phyloP scores from a whole-genome alignment of 768 basidiomycete species.

The Boletus subcaerulescens region DNA sequence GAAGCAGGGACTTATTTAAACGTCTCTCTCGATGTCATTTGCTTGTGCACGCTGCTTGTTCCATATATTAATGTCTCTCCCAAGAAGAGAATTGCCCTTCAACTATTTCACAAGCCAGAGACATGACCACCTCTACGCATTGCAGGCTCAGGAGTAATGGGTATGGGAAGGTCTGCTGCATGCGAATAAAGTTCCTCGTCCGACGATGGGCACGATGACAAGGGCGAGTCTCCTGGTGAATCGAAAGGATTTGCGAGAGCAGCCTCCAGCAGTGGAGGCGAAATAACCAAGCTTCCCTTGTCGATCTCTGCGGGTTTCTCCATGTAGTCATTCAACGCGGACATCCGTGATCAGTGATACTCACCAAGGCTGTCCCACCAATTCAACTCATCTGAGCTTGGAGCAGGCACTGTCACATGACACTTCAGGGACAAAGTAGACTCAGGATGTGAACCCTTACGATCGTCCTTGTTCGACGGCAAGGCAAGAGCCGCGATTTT shows the following conservation, averaged over 20 bases:
- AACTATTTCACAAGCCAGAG: constrained; percentile 11
- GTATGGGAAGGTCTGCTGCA: constrained; percentile 66
- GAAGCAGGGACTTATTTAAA: constrained; percentile 86
- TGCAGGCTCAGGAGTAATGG: constrained; percentile 47
- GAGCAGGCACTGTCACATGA: constrained; percentile 65
- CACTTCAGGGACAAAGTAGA: constrained; percentile 3
- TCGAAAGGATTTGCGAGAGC: constrained; percentile 68
- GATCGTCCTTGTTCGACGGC: constrained; percentile 35
- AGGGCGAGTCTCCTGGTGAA: constrained; percentile 58
- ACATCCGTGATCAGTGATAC: constrained; percentile 1
- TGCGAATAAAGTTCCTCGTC: constrained; percentile 83
- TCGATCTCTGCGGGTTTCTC: constrained; percentile 13
- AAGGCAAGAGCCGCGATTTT: constrained; percentile 61
- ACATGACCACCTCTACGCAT: constrained; percentile 2
- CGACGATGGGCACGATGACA: constrained; percentile 75
- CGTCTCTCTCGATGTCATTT: background rate
- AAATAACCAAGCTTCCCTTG: constrained; percentile 18
- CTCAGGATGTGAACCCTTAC: constrained; percentile 23
- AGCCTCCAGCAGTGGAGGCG: constrained; percentile 44
- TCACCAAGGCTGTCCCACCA: constrained; percentile 82
- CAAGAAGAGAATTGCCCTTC: background rate
- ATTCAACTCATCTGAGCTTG: constrained; percentile 69
- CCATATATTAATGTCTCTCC: background rate
- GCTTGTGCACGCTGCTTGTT: background rate
- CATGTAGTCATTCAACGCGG: background rate